Percentiles rank a stretch among this genome's conserved stretches.
Evolutionary conservation across 441 rosid species (phyloP).

Genomic region (Euphorbia schlechtendalii): DNA sequence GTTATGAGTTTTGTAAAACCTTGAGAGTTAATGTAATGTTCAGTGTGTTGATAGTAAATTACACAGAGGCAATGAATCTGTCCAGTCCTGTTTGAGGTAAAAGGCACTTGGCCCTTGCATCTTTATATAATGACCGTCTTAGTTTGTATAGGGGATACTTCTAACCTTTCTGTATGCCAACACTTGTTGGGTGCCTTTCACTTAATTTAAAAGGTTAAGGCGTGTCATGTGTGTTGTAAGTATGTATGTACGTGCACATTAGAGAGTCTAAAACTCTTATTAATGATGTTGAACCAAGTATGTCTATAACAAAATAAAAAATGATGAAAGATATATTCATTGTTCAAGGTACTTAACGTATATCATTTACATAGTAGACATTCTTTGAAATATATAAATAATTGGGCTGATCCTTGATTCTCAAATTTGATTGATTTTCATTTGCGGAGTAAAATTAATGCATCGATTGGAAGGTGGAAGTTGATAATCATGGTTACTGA

Average conservation of each 20-base stretch:
- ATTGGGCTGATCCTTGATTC: background rate
- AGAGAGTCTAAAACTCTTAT: background rate
- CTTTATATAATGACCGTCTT: background rate
- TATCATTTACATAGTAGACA: background rate
- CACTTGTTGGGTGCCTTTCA: background rate
- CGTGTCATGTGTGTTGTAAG: background rate
- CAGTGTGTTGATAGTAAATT: background rate
- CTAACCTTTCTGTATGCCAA: background rate
- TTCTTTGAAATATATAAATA: background rate
- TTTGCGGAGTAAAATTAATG: background rate
- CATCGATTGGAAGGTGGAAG: constrained; percentile 6
- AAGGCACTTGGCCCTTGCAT: background rate
- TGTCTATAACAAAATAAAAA: background rate
- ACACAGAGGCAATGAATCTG: background rate
- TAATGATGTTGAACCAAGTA: background rate
- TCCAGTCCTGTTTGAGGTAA: background rate
- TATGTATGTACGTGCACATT: background rate
- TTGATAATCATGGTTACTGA: background rate
- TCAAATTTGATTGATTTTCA: background rate
- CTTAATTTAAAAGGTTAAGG: background rate
- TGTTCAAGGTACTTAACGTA: background rate
- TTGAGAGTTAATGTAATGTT: background rate
- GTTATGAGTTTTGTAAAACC: background rate
- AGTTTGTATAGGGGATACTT: background rate
- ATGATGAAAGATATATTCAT: background rate